Evolutionary conservation across 2,329 filamentous ascomycete species (phyloP).

Genomic region (Hypoxylon sp.): DNA sequence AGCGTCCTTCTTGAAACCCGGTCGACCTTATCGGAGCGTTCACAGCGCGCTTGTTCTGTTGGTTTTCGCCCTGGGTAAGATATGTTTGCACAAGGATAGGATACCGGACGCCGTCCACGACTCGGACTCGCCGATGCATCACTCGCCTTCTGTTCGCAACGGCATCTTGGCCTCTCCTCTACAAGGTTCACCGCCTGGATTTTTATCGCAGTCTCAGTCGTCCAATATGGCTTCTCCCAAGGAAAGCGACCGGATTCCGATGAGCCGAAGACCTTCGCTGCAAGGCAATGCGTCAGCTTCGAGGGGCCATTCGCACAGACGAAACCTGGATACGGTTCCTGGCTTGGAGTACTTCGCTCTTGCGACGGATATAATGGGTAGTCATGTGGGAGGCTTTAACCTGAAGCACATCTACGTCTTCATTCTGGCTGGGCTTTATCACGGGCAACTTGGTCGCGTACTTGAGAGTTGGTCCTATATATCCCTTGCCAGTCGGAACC

Average conservation of each 20-base stretch:
- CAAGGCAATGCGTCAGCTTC: slow-evolving; percentile 49
- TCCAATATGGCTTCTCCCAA: slow-evolving; percentile 61
- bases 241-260: slow-evolving; percentile 55
- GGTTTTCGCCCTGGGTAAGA: slow-evolving; percentile 85
- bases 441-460: slow-evolving; percentile 85
- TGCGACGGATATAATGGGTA: slow-evolving; percentile 85
- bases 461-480: slow-evolving; percentile 80
- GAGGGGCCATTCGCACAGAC: slow-evolving; percentile 47
- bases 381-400: slow-evolving; percentile 78
- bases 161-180: slow-evolving; percentile 60
- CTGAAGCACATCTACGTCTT: slow-evolving; percentile 85
- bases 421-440: slow-evolving; percentile 86
- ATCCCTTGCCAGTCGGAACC: slow-evolving; percentile 61
- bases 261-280: slow-evolving; percentile 61
- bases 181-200: slow-evolving; percentile 63
- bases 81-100: slow-evolving; percentile 67
- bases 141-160: slow-evolving; percentile 56
- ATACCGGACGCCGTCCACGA: slow-evolving; percentile 68
- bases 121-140: slow-evolving; percentile 47
- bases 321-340: slow-evolving; percentile 85
- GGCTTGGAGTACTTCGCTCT: slow-evolving; percentile 90
- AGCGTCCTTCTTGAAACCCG: slow-evolving; percentile 51
- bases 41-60: slow-evolving; percentile 83
- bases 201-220: slow-evolving; percentile 55
- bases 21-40: slow-evolving; percentile 70